Evolutionary conservation across 768 basidiomycete genomes (phyloP), one percentile per base, ranked within the genome.

Genomic region (Chalciporus piperatus): DNA sequence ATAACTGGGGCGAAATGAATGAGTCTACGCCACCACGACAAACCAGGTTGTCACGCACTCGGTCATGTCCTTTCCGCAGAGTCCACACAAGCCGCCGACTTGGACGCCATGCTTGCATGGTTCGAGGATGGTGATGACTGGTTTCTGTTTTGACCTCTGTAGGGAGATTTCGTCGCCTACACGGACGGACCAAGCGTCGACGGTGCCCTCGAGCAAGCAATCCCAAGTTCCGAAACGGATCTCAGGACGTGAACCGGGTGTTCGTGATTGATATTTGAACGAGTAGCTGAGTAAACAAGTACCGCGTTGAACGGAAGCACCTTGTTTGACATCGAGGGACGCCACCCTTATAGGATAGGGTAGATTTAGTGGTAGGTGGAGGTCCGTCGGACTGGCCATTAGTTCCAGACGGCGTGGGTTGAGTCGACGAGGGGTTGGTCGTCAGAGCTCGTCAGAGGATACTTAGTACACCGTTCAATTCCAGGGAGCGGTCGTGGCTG

Each of bases 71-170:
- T 91, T 94, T 33, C 94, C 96, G 64, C 96, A 99, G 27, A 97
- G 69, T 1, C 90, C 92, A 66, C 96, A 99, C 44, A 99, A 76
- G 1, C 96, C 96, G 38, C 86, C 84, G 45, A 96, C 75, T 67
- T 98, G 95, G 60, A 96, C 85, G 52, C 90, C 90, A 70, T 99
- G 96, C 51, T 92, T 93, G 74, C 96, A 99, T n/a, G 93, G 91
- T 69, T 98, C 95, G 41, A 82, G 71, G 56, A 98, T 74, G 33
- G 80, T 70, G 20, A 93, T 74, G 51, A 81, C 83, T 3, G 84
- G 77, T 38, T 71, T 78, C 40, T 82, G 80, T 52, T 75, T 80
- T 11, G 87, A 85, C 59, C 72, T 77, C 47, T 78, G 75, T 35
- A 72, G 67, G 14, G 84, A 77, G 43, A 92, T 73, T 47, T 81